A percentile compares a stretch with the other conserved stretches of the same genome.
These are phyloP conservation scores for Ophiocordyceps australis DNA, from an alignment of 2,329 filamentous ascomycete genomes.

Conservation along the genomic window DNA sequence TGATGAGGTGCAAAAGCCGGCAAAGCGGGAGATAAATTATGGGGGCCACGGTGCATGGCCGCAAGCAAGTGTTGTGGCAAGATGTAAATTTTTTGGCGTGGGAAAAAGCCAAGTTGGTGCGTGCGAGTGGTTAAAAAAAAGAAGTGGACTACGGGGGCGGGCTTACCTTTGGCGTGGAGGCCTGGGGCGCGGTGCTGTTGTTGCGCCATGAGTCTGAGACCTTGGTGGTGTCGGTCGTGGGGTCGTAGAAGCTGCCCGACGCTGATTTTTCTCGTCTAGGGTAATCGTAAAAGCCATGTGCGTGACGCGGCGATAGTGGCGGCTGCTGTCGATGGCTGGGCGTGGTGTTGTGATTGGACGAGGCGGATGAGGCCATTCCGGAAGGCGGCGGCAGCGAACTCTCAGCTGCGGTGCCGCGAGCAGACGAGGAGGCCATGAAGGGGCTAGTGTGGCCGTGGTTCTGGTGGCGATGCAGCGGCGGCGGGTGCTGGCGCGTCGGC, in stretches of 20 bases:
- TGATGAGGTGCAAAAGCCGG: no score
- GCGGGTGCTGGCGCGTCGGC: constrained; percentile 10
- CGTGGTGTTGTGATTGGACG: constrained; percentile 5
- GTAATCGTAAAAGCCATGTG: constrained; percentile 8
- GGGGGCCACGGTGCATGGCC: no score
- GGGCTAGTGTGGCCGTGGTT: constrained; percentile 11
- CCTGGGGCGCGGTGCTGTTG: constrained; percentile 20
- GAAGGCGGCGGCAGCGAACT: constrained; percentile 12
- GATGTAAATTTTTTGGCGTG: neutral
- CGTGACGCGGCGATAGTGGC: constrained; percentile 23
- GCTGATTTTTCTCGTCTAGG: constrained; percentile 18
- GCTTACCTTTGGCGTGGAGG: constrained; percentile 28
- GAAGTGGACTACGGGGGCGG: constrained; percentile 9
- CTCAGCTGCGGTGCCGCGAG: constrained; percentile 10
- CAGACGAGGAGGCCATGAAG: constrained; percentile 17
- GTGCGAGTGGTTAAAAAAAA: constrained; percentile 7
- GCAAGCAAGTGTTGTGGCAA: constrained; percentile 1
- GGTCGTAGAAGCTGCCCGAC: constrained; percentile 32
- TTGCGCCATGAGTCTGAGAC: constrained; percentile 31
- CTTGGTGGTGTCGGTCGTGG: constrained; percentile 28
- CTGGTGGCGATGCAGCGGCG: constrained; percentile 4
- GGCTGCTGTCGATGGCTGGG: constrained; percentile 10
- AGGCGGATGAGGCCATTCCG: constrained; percentile 7
- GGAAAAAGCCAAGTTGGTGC: neutral
- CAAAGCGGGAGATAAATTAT: no score